phyloP scores from a whole-genome alignment of 2,329 filamentous ascomycete genomes.

The Fusarium liriodendri region DNA sequence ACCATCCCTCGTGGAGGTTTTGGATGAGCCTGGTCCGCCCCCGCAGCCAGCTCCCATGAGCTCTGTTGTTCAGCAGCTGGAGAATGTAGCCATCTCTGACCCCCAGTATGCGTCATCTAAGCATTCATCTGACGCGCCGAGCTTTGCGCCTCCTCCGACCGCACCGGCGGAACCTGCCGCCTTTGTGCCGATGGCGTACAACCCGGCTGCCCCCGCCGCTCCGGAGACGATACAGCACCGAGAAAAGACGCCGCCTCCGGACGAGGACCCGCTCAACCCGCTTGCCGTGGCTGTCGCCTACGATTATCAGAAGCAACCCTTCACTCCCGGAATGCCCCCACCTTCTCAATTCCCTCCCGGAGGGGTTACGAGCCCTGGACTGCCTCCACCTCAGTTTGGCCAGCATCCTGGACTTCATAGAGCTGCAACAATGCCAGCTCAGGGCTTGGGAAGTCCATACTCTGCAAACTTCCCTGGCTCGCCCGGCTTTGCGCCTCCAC shows the following conservation, averaged over 20 bases:
- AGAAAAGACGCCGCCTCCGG: slow-evolving; percentile 83
- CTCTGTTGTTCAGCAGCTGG: slow-evolving; percentile 78
- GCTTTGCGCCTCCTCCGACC: slow-evolving; percentile 39
- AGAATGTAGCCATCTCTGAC: slow-evolving; percentile 75
- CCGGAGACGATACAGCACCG: slow-evolving; percentile 78
- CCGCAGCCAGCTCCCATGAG: slow-evolving; percentile 66
- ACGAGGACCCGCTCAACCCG: slow-evolving; percentile 70
- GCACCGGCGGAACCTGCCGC: slow-evolving; percentile 44
- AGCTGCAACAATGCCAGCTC: slow-evolving; percentile 61
- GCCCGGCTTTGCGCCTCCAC: slow-evolving; percentile 55
- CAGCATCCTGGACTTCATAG: slow-evolving; percentile 60
- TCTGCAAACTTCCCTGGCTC: slow-evolving; percentile 58
- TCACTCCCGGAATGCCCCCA: slow-evolving; percentile 64
- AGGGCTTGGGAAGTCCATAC: slow-evolving; percentile 57
- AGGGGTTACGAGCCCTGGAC: slow-evolving; percentile 54
- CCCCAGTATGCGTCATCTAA: slow-evolving; percentile 56
- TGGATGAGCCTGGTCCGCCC: slow-evolving; percentile 70
- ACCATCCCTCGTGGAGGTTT: slow-evolving; percentile 68
- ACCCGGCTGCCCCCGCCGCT: slow-evolving; percentile 80
- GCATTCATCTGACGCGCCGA: slow-evolving; percentile 28
- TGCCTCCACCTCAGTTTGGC: slow-evolving; percentile 57
- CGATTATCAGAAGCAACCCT: slow-evolving; percentile 65
- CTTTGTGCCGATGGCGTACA: slow-evolving; percentile 78
- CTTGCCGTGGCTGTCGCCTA: slow-evolving; percentile 67
- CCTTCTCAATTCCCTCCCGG: slow-evolving; percentile 58